Base-by-base conservation (phyloP, 2,329 filamentous ascomycete genomes). In the Escovopsis sp. region DNA sequence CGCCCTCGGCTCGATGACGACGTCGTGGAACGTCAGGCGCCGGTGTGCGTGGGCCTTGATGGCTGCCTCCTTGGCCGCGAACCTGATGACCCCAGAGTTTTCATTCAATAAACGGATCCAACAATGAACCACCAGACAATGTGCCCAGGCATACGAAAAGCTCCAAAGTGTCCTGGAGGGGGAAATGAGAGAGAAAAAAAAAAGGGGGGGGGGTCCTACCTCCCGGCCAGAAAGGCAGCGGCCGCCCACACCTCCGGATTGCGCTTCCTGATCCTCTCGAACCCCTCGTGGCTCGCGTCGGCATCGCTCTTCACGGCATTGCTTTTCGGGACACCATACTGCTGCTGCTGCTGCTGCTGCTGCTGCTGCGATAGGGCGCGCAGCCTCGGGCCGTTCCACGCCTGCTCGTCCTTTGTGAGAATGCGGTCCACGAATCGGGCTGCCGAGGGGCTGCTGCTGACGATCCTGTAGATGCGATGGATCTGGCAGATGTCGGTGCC, bases 401-500 rank as follows among this genome's bases (percentile, higher is more conserved):
- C 42, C 4, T 50, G 39, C 43, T 61, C 59, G 41, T 65, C 57
- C 0, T 58, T 52, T 4, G 64, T 58, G 20, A 77, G 57, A 39
- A 77, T 52, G 43, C 67, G 66, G 9, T 57, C 52, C 39, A 75
- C 54, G 50, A 76, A 74, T 27, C 63, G 63, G 5, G 47, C 41
- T 1, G 62, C 64, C 33, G 56, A 55, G 8, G 61, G 56, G 24
- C 63, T 56, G 24, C 63, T 56, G 14, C 55, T 58, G 40, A 89
- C 58, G 40, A 87, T 65, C 15, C 59, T 57, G 46, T 66, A 62
- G 45, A 94, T 76, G 42, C 86, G 77, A 1, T 69, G 60, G 43
- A 86, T 71, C 43, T 71, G 70, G 58, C 84, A 86, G 43, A 94
- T 81, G 56, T 94, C 87, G 38, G 76, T 89, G 44, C 87, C 87